Conservation (phyloP, 805 yeast species). For the Ogataea methylovora region DNA sequence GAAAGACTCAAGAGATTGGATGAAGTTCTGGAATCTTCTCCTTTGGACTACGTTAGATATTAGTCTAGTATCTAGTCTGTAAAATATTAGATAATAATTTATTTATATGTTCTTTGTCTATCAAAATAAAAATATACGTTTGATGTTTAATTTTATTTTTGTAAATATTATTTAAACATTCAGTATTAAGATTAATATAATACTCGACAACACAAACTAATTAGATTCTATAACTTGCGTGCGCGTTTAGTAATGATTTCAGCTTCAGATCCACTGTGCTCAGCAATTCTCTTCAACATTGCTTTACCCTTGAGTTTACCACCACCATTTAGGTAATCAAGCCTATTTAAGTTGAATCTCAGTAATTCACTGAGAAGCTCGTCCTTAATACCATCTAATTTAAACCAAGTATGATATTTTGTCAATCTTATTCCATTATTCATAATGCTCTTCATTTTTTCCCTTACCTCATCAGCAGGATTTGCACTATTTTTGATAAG, state of each 20-base stretch:
- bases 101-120: too few species aligned
- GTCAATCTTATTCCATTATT: slow-evolving; percentile 52
- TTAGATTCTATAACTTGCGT: too few species aligned
- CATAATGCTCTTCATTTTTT: slow-evolving; percentile 54
- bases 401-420: slow-evolving; percentile 72
- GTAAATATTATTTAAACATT: too few species aligned
- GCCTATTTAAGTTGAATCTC: slow-evolving; percentile 43
- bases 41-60: too few species aligned
- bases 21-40: too few species aligned
- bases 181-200: too few species aligned
- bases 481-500: slow-evolving; percentile 61
- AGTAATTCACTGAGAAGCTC: slow-evolving; percentile 57
- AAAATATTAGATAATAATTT: too few species aligned
- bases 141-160: too few species aligned
- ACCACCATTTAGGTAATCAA: slow-evolving; percentile 27
- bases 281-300: slow-evolving; percentile 23
- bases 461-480: slow-evolving; percentile 45
- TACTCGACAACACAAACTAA: too few species aligned
- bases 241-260: slow-evolving; percentile 10
- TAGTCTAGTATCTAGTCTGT: too few species aligned
- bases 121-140: too few species aligned
- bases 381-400: slow-evolving; percentile 69
- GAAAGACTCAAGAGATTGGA: slow-evolving; percentile 10
- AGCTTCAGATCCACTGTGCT: slow-evolving; percentile 17
- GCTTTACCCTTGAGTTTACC: slow-evolving; percentile 26